Conservation (phyloP, 108 stramenopile species). For the Pelagomonas calceolata region DNA sequence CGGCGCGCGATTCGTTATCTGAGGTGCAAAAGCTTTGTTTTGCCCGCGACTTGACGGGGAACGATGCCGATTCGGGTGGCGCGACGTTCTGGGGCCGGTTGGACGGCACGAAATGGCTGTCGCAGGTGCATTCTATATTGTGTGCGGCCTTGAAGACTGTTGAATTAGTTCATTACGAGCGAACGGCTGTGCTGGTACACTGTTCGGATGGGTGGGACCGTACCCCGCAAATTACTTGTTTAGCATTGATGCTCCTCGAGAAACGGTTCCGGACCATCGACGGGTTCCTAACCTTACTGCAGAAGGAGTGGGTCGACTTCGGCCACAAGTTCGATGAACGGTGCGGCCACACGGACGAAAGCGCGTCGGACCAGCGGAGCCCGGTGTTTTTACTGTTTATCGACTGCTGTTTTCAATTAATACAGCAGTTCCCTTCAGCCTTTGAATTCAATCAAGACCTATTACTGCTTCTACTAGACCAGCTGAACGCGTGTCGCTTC, state of each 20-base stretch:
- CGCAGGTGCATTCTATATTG: slow-evolving; percentile 18
- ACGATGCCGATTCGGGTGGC: neutral
- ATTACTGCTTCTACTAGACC: slow-evolving; percentile 61
- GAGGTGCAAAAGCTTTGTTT: slow-evolving; percentile 3
- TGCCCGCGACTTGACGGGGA: neutral
- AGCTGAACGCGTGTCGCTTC: slow-evolving; percentile 78
- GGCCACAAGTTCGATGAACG: slow-evolving; percentile 47
- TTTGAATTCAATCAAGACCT: slow-evolving; percentile 18
- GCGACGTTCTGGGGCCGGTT: slow-evolving; percentile 3
- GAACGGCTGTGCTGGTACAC: slow-evolving; percentile 27
- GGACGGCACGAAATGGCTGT: slow-evolving; percentile 27
- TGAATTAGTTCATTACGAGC: slow-evolving; percentile 8
- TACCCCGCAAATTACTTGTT: slow-evolving; percentile 32
- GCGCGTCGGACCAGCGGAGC: slow-evolving; percentile 18
- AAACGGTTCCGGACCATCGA: slow-evolving; percentile 45
- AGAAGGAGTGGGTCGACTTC: slow-evolving; percentile 51
- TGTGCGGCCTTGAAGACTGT: slow-evolving; percentile 13
- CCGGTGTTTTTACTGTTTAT: slow-evolving; percentile 42
- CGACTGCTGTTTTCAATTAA: slow-evolving; percentile 29
- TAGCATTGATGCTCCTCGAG: slow-evolving; percentile 47
- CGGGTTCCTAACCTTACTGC: slow-evolving; percentile 32
- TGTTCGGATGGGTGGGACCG: slow-evolving; percentile 55
- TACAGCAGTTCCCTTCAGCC: slow-evolving; percentile 25
- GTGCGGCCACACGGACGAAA: slow-evolving; percentile 21
- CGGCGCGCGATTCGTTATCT: slow-evolving; percentile 16